Percentiles rank a stretch among this genome's conserved stretches.
Evolutionary conservation across 2,329 filamentous ascomycete species (phyloP).

Genomic region (Sporothrix luriei): DNA sequence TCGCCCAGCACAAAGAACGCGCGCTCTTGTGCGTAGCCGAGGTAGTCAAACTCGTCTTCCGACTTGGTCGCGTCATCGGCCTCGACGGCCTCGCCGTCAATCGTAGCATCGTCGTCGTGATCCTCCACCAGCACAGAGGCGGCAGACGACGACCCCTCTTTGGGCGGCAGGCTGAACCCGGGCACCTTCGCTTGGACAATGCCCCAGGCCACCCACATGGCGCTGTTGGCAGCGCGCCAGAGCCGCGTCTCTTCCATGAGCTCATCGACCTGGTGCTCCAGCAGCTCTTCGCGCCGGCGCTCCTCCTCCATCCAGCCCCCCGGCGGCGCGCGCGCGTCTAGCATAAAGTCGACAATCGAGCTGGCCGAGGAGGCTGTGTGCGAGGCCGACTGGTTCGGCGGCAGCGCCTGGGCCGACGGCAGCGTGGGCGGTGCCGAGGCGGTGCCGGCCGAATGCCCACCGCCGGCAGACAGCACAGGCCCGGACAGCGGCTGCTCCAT

Average conservation of each 20-base stretch:
- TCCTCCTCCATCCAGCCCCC: slow-evolving; percentile 64
- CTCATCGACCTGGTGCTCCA: slow-evolving; percentile 68
- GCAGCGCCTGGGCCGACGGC: slow-evolving; percentile 13
- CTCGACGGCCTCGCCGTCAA: slow-evolving; percentile 41
- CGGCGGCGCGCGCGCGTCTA: slow-evolving; percentile 69
- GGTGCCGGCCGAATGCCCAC: neutral
- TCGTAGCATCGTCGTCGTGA: slow-evolving; percentile 36
- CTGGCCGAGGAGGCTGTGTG: slow-evolving; percentile 48
- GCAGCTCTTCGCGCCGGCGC: slow-evolving; percentile 61
- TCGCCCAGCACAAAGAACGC: slow-evolving; percentile 96
- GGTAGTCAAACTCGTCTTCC: slow-evolving; percentile 85
- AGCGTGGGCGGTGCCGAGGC: slow-evolving; percentile 38
- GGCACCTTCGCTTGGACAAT: slow-evolving; percentile 91
- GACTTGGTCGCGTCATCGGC: slow-evolving; percentile 40
- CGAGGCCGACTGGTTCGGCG: slow-evolving; percentile 35
- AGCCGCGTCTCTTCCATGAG: slow-evolving; percentile 77
- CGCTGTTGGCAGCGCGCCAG: slow-evolving; percentile 86
- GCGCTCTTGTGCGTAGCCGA: slow-evolving; percentile 86
- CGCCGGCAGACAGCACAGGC: slow-evolving; percentile 35
- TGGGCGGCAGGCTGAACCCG: slow-evolving; percentile 53
- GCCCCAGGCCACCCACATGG: slow-evolving; percentile 93
- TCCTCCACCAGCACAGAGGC: neutral
- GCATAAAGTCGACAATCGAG: slow-evolving; percentile 72
- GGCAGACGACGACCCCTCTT: slow-evolving; percentile 40
- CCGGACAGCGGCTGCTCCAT: slow-evolving; percentile 44